Evolutionary conservation across 129 eudicot species (phyloP), one percentile per base, ranked within the genome.

Genomic region (Flaveria linearis): DNA sequence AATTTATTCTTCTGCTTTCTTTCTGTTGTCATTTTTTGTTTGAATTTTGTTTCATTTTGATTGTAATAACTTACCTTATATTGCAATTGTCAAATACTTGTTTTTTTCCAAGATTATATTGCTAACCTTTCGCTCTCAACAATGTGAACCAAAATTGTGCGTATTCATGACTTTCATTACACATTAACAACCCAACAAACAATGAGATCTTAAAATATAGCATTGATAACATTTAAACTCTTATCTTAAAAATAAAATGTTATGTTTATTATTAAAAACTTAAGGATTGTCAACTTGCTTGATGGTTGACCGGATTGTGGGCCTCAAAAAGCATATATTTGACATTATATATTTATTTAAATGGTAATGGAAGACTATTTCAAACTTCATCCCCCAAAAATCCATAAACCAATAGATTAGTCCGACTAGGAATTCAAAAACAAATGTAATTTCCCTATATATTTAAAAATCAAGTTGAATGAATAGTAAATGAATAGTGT

Each of bases 281-380:
- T 17, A 9, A 75, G 33, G 47, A 52, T 64, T 53, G 79, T 46
- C 84, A 80, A 80, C 79, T 80, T 80, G 79, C 67, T 73, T 80
- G 66, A 73, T 80, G 79, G 75, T 80, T 73, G 84, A 80, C 83
- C 36, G 26, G 20, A 25, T 28, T 18, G 23, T 65, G 69, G 68
- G 78, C 63, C 61, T 42, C 41, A 43, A 73, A 80, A 80, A 66
- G 63, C 28, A 66, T 57, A 66, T n/a, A 55, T 13, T 45, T 30
- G 79, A 73, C 69, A 53, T 63, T 66, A 33, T 33, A 33, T 33
- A 33, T 33, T 33, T 33, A 36, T 66, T 28, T 64, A 66, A 13
- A 52, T 42, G 60, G 15, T 53, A 72, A 73, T 80, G 75, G 79
- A 43, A 43, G 84, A 80, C 84, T 56, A 56, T 41, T 80, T 80